Evolutionary conservation across 495 filamentous ascomycete genomes (phyloP), one percentile per base, ranked within the genome.

Genomic region (Lophiotrema nucula): DNA sequence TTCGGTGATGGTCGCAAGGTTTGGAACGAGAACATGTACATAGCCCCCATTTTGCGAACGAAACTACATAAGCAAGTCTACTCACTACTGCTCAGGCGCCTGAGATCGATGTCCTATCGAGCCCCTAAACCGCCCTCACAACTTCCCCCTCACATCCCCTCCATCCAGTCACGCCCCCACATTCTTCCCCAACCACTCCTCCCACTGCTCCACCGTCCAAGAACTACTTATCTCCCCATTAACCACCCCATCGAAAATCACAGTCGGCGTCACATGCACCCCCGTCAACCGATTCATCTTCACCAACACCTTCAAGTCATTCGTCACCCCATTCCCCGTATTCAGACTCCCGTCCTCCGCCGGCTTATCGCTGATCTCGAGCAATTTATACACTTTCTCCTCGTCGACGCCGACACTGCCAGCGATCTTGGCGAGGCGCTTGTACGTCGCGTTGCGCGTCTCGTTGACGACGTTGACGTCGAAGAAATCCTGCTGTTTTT

Each of bases 231-330:
- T 90, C 16, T 83, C 79, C 56, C 80, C 82, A 57, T 88, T 89
- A 42, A 93, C 87, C 37, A 91, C 81, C 21, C 64, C 81, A 73
- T 97, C 83, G 73, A 95, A 93, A 38, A 95, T 72, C 16, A 95
- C 89, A 1, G 90, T 96, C 19, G 91, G 91, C 24, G 87, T 90
- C 24, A 96, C 89, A 76, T 97, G 92, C 27, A 95, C 83, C 4
- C 91, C 88, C 5, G 84, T 74, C 62, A 90, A 70, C 53, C 91
- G 76, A 58, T 86, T 86, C 50, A 75, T 74, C 81, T 92, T 95
- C 44, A 95, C 81, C 69, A 92, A 75, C 39, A 87, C 67, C 75
- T 96, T 98, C 44, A 96, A 70, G 67, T 97, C 91, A 70, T 88
- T 78, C 52, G 91, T 96, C 33, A 88, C 83, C 47, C 74, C 73